A percentile compares a stretch with the other conserved stretches of the same genome.
Conservation (phyloP, 2,329 filamentous ascomycete species). For the Dissoconium aciculare region DNA sequence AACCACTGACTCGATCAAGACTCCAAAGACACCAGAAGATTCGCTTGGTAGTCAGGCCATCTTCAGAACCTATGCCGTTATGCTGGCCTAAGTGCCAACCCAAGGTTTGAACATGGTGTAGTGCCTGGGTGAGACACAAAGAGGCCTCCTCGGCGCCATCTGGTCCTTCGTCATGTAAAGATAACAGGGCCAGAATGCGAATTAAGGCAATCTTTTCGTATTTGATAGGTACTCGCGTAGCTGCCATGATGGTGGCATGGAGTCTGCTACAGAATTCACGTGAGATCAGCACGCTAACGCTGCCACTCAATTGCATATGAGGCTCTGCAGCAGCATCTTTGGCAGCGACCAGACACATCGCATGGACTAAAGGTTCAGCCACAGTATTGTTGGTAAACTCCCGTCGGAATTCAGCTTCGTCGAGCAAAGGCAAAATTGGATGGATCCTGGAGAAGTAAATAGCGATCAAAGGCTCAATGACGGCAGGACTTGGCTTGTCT, state of each 20-base stretch:
- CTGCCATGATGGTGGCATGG: constrained; percentile 29
- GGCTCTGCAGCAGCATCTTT: constrained; percentile 31
- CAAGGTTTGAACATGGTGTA: constrained; percentile 36
- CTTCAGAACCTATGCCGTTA: constrained; percentile 9
- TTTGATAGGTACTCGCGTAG: constrained; percentile 28
- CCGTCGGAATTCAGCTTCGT: constrained; percentile 28
- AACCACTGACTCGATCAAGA: constrained; percentile 34
- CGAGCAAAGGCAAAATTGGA: constrained; percentile 33
- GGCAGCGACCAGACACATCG: constrained; percentile 34
- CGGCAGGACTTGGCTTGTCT: constrained; percentile 21
- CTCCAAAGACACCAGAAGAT: constrained; percentile 38
- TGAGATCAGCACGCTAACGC: constrained; percentile 23
- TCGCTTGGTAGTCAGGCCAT: constrained; percentile 26
- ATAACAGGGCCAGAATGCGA: constrained; percentile 32
- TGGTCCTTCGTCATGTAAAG: constrained; percentile 33
- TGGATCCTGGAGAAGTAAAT: constrained; percentile 34
- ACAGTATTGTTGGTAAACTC: constrained; percentile 24
- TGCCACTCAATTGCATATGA: constrained; percentile 26
- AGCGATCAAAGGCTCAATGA: constrained; percentile 27
- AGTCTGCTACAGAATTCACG: constrained; percentile 32
- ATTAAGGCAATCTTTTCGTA: constrained; percentile 34
- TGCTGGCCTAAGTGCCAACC: constrained; percentile 31
- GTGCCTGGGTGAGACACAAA: constrained; percentile 31
- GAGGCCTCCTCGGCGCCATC: constrained; percentile 34
- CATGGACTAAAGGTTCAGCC: constrained; percentile 29